Conservation (phyloP, 805 yeast genomes). For the Clavispora vitiphila region DNA sequence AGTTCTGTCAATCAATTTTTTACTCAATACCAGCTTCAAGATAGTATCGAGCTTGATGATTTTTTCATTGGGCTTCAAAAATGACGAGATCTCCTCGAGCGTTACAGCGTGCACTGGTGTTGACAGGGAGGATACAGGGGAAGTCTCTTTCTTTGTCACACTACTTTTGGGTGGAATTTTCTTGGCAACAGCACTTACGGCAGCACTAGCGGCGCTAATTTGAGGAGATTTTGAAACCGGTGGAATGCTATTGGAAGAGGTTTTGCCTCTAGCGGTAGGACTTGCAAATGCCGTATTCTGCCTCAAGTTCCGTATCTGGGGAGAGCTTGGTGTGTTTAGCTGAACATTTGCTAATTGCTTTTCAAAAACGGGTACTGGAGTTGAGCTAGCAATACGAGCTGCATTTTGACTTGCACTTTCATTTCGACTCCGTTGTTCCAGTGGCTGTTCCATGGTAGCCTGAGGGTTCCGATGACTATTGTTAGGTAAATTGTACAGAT, state of each 20-base stretch:
- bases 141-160: background rate
- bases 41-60: constrained; percentile 37
- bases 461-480: too few relatives aligned
- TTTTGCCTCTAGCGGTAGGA: background rate
- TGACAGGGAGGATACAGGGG: background rate
- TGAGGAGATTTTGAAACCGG: background rate
- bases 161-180: background rate
- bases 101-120: constrained; percentile 14
- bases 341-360: constrained; percentile 8
- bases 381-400: constrained; percentile 5
- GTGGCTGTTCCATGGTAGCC: too few relatives aligned
- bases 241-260: background rate
- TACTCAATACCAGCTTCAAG: constrained; percentile 32
- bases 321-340: constrained; percentile 4
- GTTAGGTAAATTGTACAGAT: background rate
- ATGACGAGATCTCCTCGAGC: constrained; percentile 29
- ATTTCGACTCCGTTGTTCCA: background rate
- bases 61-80: constrained; percentile 31
- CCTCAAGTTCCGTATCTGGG: constrained; percentile 12
- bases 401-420: background rate
- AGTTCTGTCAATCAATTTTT: constrained; percentile 17
- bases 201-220: background rate
- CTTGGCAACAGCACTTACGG: background rate
- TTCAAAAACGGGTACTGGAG: constrained; percentile 6
- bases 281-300: constrained; percentile 18